Conservation (phyloP, 2,329 filamentous ascomycete genomes). For the Dryadomyces quercivorus region DNA sequence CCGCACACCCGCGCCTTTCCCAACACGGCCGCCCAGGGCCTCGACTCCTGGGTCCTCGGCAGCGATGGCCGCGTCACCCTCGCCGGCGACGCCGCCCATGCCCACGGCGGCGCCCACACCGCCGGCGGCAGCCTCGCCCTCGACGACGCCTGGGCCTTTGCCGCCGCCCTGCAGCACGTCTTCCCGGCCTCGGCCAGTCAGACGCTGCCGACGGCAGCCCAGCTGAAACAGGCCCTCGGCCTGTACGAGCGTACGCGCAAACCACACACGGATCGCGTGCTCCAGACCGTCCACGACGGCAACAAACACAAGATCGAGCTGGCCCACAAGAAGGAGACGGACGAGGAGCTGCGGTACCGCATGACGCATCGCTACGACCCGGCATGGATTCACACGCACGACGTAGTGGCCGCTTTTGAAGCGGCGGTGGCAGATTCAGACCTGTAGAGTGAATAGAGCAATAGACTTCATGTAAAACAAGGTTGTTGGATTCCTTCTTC, state of each 20-base stretch:
- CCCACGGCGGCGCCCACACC: slow-evolving; percentile 28
- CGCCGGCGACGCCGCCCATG: slow-evolving; percentile 27
- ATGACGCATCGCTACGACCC: slow-evolving; percentile 24
- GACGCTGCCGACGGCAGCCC: slow-evolving; percentile 5
- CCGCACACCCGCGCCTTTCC: slow-evolving; percentile 28
- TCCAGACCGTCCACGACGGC: slow-evolving; percentile 21
- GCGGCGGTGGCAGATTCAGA: neutral
- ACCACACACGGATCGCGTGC: slow-evolving; percentile 25
- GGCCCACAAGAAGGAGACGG: slow-evolving; percentile 18
- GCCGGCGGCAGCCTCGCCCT: slow-evolving; percentile 27
- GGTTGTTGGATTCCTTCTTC: too few relatives aligned
- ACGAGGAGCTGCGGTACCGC: slow-evolving; percentile 22
- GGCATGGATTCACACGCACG: slow-evolving; percentile 33
- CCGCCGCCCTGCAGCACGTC: slow-evolving; percentile 23
- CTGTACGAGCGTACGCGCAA: slow-evolving; percentile 31
- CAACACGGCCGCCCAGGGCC: slow-evolving; percentile 25
- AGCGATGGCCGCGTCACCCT: slow-evolving; percentile 22
- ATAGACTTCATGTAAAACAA: too few relatives aligned
- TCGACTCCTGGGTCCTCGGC: slow-evolving; percentile 28
- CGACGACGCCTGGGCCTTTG: slow-evolving; percentile 29
- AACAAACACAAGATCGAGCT: slow-evolving; percentile 17
- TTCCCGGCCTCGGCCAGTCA: slow-evolving; percentile 13
- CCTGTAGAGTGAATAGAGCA: neutral
- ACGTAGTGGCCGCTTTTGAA: slow-evolving; percentile 18
- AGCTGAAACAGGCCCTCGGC: slow-evolving; percentile 19